A percentile compares a stretch with the other conserved stretches of the same genome.
These are phyloP conservation scores for Gomphus bonarii DNA, from an alignment of 1,284 basidiomycete genomes.

Conservation along the genomic window DNA sequence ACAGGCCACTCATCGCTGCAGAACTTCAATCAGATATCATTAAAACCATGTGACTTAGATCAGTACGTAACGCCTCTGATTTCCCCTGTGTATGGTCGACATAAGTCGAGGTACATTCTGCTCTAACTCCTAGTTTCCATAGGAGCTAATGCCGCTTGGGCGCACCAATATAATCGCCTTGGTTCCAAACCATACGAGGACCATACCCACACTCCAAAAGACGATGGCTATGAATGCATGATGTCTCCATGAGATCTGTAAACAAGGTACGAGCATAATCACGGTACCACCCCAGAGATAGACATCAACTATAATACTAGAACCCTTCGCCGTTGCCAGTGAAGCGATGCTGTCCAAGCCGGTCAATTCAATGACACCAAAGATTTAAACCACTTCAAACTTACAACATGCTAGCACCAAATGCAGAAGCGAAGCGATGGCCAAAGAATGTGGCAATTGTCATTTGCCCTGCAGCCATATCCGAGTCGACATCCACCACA, in stretches of 20 bases:
- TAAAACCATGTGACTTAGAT: too few species aligned
- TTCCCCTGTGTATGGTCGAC: too few species aligned
- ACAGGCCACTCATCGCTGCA: too few species aligned
- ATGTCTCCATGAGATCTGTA: constrained; percentile 9
- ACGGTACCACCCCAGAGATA: constrained; percentile 11
- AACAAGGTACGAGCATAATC: constrained; percentile 11
- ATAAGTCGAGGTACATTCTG: too few species aligned
- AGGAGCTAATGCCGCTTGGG: not conserved
- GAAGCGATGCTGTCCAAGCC: not conserved
- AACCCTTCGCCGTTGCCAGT: not conserved
- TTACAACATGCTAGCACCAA: constrained; percentile 17
- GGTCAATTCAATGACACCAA: not conserved
- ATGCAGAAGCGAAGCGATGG: constrained; percentile 11
- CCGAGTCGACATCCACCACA: constrained; percentile 18
- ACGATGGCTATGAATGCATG: constrained; percentile 13
- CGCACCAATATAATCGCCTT: not conserved
- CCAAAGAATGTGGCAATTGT: constrained; percentile 18
- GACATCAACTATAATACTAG: constrained; percentile 2
- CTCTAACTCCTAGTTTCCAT: too few species aligned
- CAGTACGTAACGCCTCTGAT: too few species aligned
- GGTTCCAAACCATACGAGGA: constrained; percentile 11
- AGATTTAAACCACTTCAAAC: constrained; percentile 1
- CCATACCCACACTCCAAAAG: constrained; percentile 12
- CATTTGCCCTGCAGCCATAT: constrained; percentile 16
- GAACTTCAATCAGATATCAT: too few species aligned